These are phyloP conservation scores for Epichloe gansuensis DNA, from an alignment of 2,329 filamentous ascomycete species.

Conservation along the genomic window DNA sequence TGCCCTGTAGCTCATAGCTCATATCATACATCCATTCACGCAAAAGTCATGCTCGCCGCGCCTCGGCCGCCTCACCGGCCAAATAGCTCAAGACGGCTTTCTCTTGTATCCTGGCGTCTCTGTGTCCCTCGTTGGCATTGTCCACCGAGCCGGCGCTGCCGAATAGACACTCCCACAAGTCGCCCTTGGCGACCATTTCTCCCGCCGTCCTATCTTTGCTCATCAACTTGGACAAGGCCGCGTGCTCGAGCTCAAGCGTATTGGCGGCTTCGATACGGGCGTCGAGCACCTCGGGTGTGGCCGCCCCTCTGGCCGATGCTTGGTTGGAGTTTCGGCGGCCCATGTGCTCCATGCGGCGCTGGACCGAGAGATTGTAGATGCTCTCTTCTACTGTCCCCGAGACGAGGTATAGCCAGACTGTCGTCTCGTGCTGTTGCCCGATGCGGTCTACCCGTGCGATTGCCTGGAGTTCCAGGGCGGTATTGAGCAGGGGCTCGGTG, in stretches of 20 bases:
- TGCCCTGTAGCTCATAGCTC: background rate
- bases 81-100: conserved; percentile 29
- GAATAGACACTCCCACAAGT: conserved; percentile 86
- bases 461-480: conserved; percentile 85
- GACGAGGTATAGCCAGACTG: conserved; percentile 92
- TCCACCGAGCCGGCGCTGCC: conserved; percentile 35
- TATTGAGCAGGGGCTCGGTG: conserved; percentile 87
- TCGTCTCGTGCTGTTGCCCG: conserved; percentile 76
- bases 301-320: conserved; percentile 25
- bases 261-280: conserved; percentile 69
- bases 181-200: conserved; percentile 65
- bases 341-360: conserved; percentile 68
- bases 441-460: conserved; percentile 93
- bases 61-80: conserved; percentile 30
- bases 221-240: conserved; percentile 57
- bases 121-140: conserved; percentile 8
- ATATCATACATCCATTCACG: background rate
- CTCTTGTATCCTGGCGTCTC: conserved; percentile 19
- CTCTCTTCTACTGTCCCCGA: conserved; percentile 83
- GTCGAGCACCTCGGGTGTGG: conserved; percentile 39
- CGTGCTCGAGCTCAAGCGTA: conserved; percentile 68
- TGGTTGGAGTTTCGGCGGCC: conserved; percentile 24
- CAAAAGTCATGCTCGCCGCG: background rate
- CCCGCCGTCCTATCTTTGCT: conserved; percentile 58
- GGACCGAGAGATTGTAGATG: conserved; percentile 78